Evolutionary conservation across 2,329 filamentous ascomycete species (phyloP), one percentile per base, ranked within the genome.

Genomic region (Aspergillus brunneoviolaceus): DNA sequence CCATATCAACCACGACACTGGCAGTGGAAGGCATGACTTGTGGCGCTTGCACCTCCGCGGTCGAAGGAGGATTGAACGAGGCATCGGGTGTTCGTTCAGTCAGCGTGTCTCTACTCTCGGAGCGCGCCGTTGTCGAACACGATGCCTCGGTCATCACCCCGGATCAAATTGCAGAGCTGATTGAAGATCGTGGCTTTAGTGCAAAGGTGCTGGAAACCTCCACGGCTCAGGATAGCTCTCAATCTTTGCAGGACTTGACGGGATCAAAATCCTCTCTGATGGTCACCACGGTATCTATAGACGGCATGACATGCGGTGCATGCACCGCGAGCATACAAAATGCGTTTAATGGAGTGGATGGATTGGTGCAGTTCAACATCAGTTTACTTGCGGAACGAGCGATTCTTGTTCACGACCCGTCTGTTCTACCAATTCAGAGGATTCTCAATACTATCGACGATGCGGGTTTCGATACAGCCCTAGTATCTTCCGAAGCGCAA

Each of bases 301-400:
- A 95, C 67, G 95, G 95, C 54, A 99, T 99, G 95, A 99, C 95
- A 1, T 98, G 95, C 72, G 94, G 94, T 23, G 92, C 95, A 48
- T 99, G 95, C 76, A 98, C 95, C 0, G 94, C 94, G 1, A 92
- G 94, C 5, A 87, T 98, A 1, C 91, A 97, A 70, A 84, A 86
- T 54, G 92, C 90, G 3, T 95, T 99, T 77, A 85, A 87, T 66
- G 85, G 84, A 63, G 77, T 94, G 2, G 86, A 90, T 10, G 95
- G 95, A 23, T 76, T 98, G 16, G 72, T 92, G 58, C 91, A 92
- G 65, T 96, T 98, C 81, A 96, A 96, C 72, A 96, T 99, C 74
- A 96, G 92, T 76, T 80, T 99, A 66, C 83, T 98, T 33, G 96
- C 95, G 4, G 95, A 98, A 75, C 87, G 94, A 61, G 94, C 93